These are phyloP conservation scores for Aspergillus uvarum DNA, from an alignment of 2,329 filamentous ascomycete species.

Conservation along the genomic window DNA sequence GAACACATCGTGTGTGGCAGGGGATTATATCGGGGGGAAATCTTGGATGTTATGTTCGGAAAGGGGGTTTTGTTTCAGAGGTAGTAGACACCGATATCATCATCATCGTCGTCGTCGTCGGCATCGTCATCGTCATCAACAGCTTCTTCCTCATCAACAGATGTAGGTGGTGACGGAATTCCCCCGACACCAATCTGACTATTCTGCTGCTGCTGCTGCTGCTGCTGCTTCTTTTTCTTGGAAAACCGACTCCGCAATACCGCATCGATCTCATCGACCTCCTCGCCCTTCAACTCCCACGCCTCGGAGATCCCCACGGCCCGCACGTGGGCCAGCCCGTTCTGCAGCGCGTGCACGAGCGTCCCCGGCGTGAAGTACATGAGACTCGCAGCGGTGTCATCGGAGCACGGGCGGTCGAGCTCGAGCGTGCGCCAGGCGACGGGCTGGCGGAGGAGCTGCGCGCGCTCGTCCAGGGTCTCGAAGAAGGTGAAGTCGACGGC, in stretches of 20 bases:
- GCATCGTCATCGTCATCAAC: too few relatives aligned
- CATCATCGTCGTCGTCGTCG: background rate
- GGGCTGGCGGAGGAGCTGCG: constrained; percentile 9
- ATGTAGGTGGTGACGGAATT: background rate
- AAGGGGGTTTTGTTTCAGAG: constrained; percentile 1
- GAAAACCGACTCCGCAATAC: constrained; percentile 22
- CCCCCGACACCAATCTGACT: background rate
- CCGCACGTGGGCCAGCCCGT: constrained; percentile 26
- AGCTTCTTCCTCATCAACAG: background rate
- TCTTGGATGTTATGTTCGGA: too few relatives aligned
- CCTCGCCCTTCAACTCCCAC: constrained; percentile 26
- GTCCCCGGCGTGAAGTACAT: constrained; percentile 23
- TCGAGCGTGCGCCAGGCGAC: constrained; percentile 31
- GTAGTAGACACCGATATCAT: constrained; percentile 21
- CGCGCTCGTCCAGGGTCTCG: constrained; percentile 20
- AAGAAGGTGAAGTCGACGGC: constrained; percentile 30
- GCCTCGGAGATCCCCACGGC: constrained; percentile 29
- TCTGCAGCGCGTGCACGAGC: constrained; percentile 24
- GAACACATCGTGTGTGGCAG: too few relatives aligned
- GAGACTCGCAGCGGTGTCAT: constrained; percentile 7
- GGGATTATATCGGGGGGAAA: too few relatives aligned
- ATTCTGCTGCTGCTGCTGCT: background rate
- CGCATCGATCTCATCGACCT: constrained; percentile 31
- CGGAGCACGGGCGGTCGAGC: constrained; percentile 22
- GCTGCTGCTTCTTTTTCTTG: background rate